Evolutionary conservation across 2,329 filamentous ascomycete genomes (phyloP).

Genomic region (Clarireedia monteithiana): DNA sequence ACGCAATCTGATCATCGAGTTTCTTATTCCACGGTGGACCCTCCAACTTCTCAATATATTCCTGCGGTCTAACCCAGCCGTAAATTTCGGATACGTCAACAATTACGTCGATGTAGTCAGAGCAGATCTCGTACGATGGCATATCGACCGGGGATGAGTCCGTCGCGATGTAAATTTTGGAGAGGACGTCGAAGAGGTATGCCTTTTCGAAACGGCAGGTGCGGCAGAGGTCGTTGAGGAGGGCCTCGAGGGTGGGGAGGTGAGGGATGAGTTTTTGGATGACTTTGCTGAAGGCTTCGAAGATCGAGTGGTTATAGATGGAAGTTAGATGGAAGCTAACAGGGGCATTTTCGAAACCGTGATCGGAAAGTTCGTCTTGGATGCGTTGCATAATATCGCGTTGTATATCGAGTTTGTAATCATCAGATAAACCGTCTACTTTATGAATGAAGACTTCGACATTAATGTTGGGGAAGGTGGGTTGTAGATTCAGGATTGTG

Average conservation of each 20-base stretch:
- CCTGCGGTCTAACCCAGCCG: conserved; percentile 59
- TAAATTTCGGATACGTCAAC: conserved; percentile 96
- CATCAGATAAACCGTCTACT: conserved; percentile 92
- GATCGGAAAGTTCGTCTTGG: conserved; percentile 89
- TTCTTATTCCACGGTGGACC: conserved; percentile 52
- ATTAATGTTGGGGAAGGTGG: conserved; percentile 86
- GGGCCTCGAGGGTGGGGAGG: conserved; percentile 82
- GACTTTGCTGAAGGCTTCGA: conserved; percentile 96
- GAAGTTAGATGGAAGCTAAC: conserved; percentile 94
- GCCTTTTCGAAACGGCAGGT: conserved; percentile 96
- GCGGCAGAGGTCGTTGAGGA: conserved; percentile 88
- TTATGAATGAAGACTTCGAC: conserved; percentile 99
- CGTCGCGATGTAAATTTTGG: conserved; percentile 97
- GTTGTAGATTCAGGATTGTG: conserved; percentile 83
- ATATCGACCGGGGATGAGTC: conserved; percentile 91
- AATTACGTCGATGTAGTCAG: conserved; percentile 96
- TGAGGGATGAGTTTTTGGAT: conserved; percentile 96
- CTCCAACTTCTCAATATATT: conserved; percentile 49
- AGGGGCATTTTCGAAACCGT: conserved; percentile 86
- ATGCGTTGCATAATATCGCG: conserved; percentile 95
- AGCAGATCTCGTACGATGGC: conserved; percentile 95
- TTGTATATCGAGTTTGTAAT: conserved; percentile 93
- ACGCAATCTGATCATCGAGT: conserved; percentile 58
- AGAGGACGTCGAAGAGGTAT: conserved; percentile 94
- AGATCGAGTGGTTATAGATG: conserved; percentile 98